Evolutionary conservation across 495 filamentous ascomycete species (phyloP).

Genomic region (Talaromyces proteolyticus): DNA sequence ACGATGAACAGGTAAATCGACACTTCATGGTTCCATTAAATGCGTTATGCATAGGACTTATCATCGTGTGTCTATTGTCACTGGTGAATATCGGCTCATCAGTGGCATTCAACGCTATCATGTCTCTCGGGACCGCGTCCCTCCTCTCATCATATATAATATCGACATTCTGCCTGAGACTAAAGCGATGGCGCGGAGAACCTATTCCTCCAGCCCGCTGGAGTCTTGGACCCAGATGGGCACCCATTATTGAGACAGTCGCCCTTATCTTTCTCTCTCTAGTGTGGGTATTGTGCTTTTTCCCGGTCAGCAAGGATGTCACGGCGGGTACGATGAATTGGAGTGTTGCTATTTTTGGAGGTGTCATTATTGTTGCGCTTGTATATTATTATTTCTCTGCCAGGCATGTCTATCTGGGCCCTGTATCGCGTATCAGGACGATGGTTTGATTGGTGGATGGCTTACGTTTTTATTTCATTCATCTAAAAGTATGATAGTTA

Average conservation of each 20-base stretch:
- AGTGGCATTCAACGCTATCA: constrained; percentile 39
- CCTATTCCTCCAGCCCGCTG: constrained; percentile 39
- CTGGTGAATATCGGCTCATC: constrained; percentile 49
- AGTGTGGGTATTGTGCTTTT: constrained; percentile 23
- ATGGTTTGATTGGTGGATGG: not conserved
- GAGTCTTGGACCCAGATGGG: constrained; percentile 7
- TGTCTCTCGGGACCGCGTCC: constrained; percentile 37
- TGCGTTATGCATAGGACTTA: constrained; percentile 39
- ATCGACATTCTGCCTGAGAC: constrained; percentile 38
- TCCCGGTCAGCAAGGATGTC: constrained; percentile 14
- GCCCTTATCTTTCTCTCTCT: constrained; percentile 17
- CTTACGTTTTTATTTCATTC: no score
- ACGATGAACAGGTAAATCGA: constrained; percentile 31
- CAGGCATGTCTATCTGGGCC: not conserved
- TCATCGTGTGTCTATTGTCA: constrained; percentile 39
- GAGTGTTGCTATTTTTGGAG: constrained; percentile 21
- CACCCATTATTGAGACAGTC: constrained; percentile 18
- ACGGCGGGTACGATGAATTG: constrained; percentile 27
- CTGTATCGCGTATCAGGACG: not conserved
- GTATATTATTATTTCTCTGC: not conserved
- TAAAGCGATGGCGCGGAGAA: constrained; percentile 35
- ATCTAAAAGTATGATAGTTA: no score
- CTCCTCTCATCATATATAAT: constrained; percentile 45
- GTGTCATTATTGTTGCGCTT: constrained; percentile 8
- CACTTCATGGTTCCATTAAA: constrained; percentile 47